Percentiles rank a stretch among this genome's conserved stretches.
Evolutionary conservation across 805 yeast species (phyloP).

Genomic region (Candida ulmi): DNA sequence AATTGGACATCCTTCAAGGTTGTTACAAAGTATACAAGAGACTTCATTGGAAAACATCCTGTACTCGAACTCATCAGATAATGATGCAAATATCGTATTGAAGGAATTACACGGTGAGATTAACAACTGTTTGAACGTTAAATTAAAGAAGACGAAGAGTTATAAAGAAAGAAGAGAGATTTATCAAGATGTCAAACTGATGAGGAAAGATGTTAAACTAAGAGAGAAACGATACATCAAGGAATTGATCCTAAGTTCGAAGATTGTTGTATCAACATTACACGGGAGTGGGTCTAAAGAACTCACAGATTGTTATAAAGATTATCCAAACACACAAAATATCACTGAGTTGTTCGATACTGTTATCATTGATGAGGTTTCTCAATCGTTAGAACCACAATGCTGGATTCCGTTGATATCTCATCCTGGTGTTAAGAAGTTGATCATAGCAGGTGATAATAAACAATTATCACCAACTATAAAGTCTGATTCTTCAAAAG

Average conservation of each 20-base stretch:
- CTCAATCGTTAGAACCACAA: slow-evolving; percentile 91
- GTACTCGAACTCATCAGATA: slow-evolving; percentile 39
- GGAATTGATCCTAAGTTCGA: slow-evolving; percentile 53
- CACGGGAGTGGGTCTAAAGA: slow-evolving; percentile 84
- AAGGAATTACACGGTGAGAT: slow-evolving; percentile 70
- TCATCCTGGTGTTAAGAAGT: slow-evolving; percentile 45
- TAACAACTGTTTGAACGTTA: slow-evolving; percentile 42
- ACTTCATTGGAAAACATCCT: slow-evolving; percentile 72
- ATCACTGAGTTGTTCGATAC: slow-evolving; percentile 55
- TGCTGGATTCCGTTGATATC: slow-evolving; percentile 90
- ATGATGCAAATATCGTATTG: slow-evolving; percentile 45
- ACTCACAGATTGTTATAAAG: slow-evolving; percentile 44
- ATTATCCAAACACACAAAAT: slow-evolving; percentile 10
- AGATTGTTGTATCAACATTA: slow-evolving; percentile 74
- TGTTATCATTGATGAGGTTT: slow-evolving; percentile 88
- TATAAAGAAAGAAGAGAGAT: slow-evolving; percentile 61
- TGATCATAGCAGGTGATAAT: slow-evolving; percentile 90
- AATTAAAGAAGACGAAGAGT: slow-evolving; percentile 53
- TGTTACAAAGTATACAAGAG: slow-evolving; percentile 51
- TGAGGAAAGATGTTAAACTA: slow-evolving; percentile 62
- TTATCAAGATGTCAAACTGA: slow-evolving; percentile 61
- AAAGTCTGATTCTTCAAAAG: slow-evolving; percentile 43
- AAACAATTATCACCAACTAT: slow-evolving; percentile 90
- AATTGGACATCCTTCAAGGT: slow-evolving; percentile 91
- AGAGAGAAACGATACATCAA: slow-evolving; percentile 61